phyloP scores from a whole-genome alignment of 331 rosid genomes.

The Prunus yedoensis region DNA sequence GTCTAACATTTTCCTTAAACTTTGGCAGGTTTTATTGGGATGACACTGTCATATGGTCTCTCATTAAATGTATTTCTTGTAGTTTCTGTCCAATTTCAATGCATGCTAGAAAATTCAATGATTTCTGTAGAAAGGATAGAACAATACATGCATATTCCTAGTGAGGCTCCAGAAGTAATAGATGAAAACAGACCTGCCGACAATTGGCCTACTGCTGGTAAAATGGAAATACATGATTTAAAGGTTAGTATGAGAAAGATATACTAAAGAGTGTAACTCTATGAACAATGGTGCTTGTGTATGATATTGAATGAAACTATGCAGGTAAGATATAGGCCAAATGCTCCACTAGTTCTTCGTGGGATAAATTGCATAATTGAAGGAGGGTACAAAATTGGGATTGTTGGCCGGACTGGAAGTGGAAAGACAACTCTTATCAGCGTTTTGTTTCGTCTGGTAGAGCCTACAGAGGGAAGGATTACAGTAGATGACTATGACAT shows the following conservation, averaged over 20 bases:
- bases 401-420: constrained; percentile 39
- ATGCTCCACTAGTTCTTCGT: constrained; percentile 27
- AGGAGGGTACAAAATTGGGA: constrained; percentile 33
- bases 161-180: constrained; percentile 24
- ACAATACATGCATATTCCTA: constrained; percentile 32
- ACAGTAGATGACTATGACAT: constrained; percentile 29
- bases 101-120: constrained; percentile 21
- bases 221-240: constrained; percentile 25
- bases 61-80: constrained; percentile 29
- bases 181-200: constrained; percentile 15
- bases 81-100: constrained; percentile 13
- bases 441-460: constrained; percentile 29
- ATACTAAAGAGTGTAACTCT: too few species aligned
- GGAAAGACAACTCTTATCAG: constrained; percentile 38
- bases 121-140: constrained; percentile 32
- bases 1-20: neutral
- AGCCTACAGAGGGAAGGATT: constrained; percentile 31
- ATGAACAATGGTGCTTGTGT: too few species aligned
- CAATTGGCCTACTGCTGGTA: constrained; percentile 29
- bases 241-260: too few species aligned
- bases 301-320: too few species aligned
- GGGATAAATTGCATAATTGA: constrained; percentile 30
- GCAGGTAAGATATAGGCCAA: constrained; percentile 29
- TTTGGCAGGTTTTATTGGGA: constrained; percentile 26
- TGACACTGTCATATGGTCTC: constrained; percentile 32